A percentile compares a stretch with the other conserved stretches of the same genome.
Conservation (phyloP, 768 basidiomycete genomes). For the Trametopsis cervina region DNA sequence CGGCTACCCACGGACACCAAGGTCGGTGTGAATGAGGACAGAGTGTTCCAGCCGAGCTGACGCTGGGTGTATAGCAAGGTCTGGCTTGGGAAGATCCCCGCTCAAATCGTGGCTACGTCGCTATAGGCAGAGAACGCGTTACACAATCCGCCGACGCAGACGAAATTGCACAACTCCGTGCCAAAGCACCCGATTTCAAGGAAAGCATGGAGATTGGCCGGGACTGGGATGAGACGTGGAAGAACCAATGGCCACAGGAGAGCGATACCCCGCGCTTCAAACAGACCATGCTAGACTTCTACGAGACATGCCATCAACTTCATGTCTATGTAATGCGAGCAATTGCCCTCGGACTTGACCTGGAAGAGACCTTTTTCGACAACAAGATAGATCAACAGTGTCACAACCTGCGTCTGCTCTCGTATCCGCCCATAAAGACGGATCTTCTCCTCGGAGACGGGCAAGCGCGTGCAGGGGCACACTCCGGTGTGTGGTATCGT, state of each 20-base stretch:
- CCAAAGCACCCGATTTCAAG: conserved; percentile 72
- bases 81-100: conserved; percentile 83
- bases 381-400: conserved; percentile 65
- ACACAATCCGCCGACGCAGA: conserved; percentile 62
- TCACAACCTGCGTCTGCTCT: conserved; percentile 76
- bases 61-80: conserved; percentile 37
- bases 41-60: background rate
- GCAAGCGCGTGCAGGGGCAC: conserved; percentile 76
- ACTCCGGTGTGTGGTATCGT: conserved; percentile 47
- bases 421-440: conserved; percentile 72
- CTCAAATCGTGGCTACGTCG: conserved; percentile 80
- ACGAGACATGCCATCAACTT: conserved; percentile 69
- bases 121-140: conserved; percentile 75
- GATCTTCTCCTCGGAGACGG: conserved; percentile 51
- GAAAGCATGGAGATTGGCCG: conserved; percentile 88
- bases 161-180: conserved; percentile 71
- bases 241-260: conserved; percentile 76
- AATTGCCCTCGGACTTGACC: conserved; percentile 71
- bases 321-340: conserved; percentile 79
- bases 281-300: conserved; percentile 68
- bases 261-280: conserved; percentile 60
- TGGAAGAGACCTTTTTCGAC: conserved; percentile 73
- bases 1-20: conserved; percentile 53
- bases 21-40: conserved; percentile 34
- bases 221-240: conserved; percentile 73